A percentile compares a stretch with the other conserved stretches of the same genome.
phyloP scores from a whole-genome alignment of 352 stramenopile species.

The Nothophytophthora sp. region DNA sequence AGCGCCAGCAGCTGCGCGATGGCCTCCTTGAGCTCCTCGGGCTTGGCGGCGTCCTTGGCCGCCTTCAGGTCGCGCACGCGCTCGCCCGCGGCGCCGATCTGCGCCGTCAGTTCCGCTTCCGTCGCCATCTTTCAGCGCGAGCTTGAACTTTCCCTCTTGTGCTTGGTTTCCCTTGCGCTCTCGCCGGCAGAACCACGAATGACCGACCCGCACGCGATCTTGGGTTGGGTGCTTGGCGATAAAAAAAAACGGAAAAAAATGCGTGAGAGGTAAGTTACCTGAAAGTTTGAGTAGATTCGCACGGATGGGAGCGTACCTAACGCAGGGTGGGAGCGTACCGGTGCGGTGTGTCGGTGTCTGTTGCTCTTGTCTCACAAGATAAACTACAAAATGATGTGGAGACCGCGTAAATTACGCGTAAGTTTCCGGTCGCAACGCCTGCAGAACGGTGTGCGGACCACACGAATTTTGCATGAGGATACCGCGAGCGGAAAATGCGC shows the following conservation, averaged over 20 bases:
- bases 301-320: no score
- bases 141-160: background rate
- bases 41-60: constrained; percentile 46
- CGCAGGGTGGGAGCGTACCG: constrained; percentile 22
- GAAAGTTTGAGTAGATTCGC: no score
- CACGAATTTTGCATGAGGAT: no score
- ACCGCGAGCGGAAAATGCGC: no score
- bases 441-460: no score
- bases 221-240: background rate
- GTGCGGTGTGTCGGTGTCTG: background rate
- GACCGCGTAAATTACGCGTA: no score
- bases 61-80: constrained; percentile 76
- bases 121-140: constrained; percentile 33
- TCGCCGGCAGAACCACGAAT: constrained; percentile 35
- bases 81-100: constrained; percentile 69
- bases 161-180: constrained; percentile 5
- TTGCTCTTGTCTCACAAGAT: background rate
- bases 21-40: constrained; percentile 48
- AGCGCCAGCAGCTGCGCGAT: constrained; percentile 67
- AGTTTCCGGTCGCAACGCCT: no score
- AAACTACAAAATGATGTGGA: no score
- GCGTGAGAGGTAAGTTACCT: no score
- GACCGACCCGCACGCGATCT: constrained; percentile 22
- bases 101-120: constrained; percentile 53
- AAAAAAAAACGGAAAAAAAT: no score